A percentile compares a stretch with the other conserved stretches of the same genome.
Conservation (phyloP, 1,284 basidiomycete genomes). For the Sporisorium exsertum region DNA sequence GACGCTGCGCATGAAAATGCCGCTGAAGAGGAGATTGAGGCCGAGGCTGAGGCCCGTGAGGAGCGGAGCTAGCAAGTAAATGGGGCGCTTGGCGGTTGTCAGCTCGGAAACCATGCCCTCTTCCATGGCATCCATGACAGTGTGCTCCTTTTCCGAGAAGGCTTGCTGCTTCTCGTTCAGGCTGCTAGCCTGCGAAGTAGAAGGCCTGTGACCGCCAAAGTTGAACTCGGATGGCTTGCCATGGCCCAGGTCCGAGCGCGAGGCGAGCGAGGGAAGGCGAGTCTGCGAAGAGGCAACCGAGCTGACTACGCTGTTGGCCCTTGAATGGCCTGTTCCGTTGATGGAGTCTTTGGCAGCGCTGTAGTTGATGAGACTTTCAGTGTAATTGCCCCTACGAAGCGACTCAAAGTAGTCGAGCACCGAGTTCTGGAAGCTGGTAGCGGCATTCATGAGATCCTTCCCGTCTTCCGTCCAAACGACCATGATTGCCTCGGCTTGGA, state of each 20-base stretch:
- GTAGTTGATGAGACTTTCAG: constrained; percentile 16
- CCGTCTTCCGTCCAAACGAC: constrained; percentile 82
- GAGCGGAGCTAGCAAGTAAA: constrained; percentile 80
- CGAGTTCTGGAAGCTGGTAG: constrained; percentile 26
- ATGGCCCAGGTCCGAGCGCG: constrained; percentile 24
- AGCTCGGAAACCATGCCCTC: constrained; percentile 20
- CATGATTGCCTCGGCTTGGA: constrained; percentile 80
- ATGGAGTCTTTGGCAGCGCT: constrained; percentile 19
- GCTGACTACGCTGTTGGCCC: constrained; percentile 18
- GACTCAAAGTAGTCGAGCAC: constrained; percentile 36
- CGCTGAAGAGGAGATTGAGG: constrained; percentile 71
- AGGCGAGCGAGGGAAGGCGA: constrained; percentile 16
- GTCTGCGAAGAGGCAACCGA: constrained; percentile 28
- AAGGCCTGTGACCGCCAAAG: constrained; percentile 9
- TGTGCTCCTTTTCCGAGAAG: constrained; percentile 25
- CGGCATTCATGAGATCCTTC: constrained; percentile 61
- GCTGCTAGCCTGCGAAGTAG: constrained; percentile 6
- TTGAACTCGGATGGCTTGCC: constrained; percentile 16
- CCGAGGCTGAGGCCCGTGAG: constrained; percentile 78
- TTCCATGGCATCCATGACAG: constrained; percentile 12
- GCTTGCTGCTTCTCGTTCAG: constrained; percentile 17
- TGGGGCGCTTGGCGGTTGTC: constrained; percentile 70
- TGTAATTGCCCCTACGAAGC: constrained; percentile 23
- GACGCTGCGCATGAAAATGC: constrained; percentile 76
- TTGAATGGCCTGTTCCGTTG: constrained; percentile 16